Conservation (phyloP, 345 rosid species). For the Salix koriyanagi region DNA sequence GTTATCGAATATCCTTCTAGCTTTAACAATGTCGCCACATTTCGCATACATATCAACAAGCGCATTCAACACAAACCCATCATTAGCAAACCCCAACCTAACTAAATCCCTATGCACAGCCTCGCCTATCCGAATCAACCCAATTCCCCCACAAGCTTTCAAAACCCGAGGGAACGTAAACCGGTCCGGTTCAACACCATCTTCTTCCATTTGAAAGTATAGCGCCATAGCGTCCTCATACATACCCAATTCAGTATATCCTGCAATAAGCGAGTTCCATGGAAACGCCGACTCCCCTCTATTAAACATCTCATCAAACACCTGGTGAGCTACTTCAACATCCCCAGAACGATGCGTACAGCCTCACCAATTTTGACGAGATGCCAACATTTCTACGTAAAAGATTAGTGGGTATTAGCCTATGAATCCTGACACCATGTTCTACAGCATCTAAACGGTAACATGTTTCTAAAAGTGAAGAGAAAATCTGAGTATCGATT, state of each 20-base stretch:
- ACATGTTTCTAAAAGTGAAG: constrained; percentile 71
- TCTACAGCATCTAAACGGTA: constrained; percentile 48
- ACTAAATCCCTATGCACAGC: constrained; percentile 71
- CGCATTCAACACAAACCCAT: constrained; percentile 61
- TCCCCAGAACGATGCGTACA: constrained; percentile 51
- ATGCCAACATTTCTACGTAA: constrained; percentile 50
- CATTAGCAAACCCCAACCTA: constrained; percentile 57
- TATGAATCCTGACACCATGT: constrained; percentile 54
- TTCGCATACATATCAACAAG: constrained; percentile 91
- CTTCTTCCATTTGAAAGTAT: constrained; percentile 90
- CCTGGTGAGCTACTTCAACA: constrained; percentile 55
- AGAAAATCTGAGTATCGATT: constrained; percentile 53
- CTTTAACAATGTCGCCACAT: constrained; percentile 83
- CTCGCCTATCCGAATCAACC: constrained; percentile 60
- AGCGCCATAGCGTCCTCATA: constrained; percentile 80
- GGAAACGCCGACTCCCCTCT: constrained; percentile 54
- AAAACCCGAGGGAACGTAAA: constrained; percentile 78
- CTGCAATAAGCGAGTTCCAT: constrained; percentile 87
- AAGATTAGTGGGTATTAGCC: constrained; percentile 48
- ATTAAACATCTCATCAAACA: constrained; percentile 76
- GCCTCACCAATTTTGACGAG: constrained; percentile 56
- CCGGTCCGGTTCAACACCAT: constrained; percentile 64
- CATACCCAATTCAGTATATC: constrained; percentile 58
- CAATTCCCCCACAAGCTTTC: constrained; percentile 85
- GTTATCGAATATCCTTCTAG: constrained; percentile 59